Conservation (phyloP, 1,284 basidiomycete species). For the Pascua sp. region DNA sequence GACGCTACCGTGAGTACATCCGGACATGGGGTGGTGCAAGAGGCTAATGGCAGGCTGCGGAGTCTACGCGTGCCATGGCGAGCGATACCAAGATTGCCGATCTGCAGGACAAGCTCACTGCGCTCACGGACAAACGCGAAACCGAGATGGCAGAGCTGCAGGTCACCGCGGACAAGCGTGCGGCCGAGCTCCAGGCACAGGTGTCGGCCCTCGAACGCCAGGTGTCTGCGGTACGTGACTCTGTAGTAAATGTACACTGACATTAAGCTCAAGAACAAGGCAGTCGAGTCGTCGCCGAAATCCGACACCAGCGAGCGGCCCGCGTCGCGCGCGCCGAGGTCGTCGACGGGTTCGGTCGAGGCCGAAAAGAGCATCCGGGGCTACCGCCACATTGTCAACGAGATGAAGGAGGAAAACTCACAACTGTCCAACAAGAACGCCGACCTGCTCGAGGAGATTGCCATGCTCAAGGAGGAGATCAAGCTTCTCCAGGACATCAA, state of each 20-base stretch:
- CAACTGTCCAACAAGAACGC: conserved; percentile 64
- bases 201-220: conserved; percentile 31
- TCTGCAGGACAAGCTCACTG: conserved; percentile 18
- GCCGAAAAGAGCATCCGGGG: conserved; percentile 44
- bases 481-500: conserved; percentile 37
- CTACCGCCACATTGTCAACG: conserved; percentile 70
- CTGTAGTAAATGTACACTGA: background rate
- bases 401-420: conserved; percentile 76
- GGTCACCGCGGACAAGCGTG: conserved; percentile 11
- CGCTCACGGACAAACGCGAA: conserved; percentile 21
- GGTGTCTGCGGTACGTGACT: conserved; percentile 26
- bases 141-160: conserved; percentile 31
- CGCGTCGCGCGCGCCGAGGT: conserved; percentile 9
- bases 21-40: background rate
- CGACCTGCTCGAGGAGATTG: conserved; percentile 71
- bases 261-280: conserved; percentile 2
- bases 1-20: conserved; percentile 65
- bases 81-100: conserved; percentile 31
- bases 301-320: background rate
- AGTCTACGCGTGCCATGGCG: background rate
- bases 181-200: conserved; percentile 25
- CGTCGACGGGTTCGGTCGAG: conserved; percentile 21
- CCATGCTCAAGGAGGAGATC: conserved; percentile 55
- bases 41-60: no score
- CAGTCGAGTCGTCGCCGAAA: background rate